These are phyloP conservation scores for Acorus calamus DNA, from an alignment of 106 monocot species.

Conservation along the genomic window DNA sequence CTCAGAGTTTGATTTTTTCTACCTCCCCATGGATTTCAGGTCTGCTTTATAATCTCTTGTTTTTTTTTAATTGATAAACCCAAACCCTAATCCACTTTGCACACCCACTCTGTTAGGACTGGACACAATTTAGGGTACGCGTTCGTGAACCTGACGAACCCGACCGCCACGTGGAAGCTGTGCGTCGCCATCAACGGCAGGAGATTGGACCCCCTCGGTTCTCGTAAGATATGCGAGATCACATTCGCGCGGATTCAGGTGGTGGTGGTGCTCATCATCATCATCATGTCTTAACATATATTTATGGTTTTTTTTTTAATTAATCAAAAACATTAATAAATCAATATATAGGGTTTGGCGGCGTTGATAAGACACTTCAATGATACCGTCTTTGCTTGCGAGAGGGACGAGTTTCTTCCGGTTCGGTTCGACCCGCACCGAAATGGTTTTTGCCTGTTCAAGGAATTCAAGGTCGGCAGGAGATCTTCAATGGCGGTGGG, in stretches of 20 bases:
- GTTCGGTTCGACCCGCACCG: slow-evolving; percentile 1
- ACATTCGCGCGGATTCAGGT: slow-evolving; percentile 14
- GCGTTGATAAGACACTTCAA: neutral
- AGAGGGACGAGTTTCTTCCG: slow-evolving; percentile 5
- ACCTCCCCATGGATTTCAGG: slow-evolving; percentile 12
- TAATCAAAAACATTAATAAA: neutral
- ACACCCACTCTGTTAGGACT: neutral
- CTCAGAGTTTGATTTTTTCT: slow-evolving; percentile 9
- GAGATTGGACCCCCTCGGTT: slow-evolving; percentile 2
- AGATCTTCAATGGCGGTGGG: neutral
- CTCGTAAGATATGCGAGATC: slow-evolving; percentile 9
- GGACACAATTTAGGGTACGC: slow-evolving; percentile 7
- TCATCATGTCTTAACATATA: neutral
- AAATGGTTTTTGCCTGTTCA: neutral
- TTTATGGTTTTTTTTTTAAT: neutral
- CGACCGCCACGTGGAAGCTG: slow-evolving; percentile 1
- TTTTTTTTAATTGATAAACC: neutral
- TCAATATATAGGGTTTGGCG: neutral
- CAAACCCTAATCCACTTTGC: no score
- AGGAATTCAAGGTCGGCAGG: slow-evolving; percentile 3
- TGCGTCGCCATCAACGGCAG: slow-evolving; percentile 1
- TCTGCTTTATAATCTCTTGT: neutral
- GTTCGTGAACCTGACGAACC: slow-evolving; percentile 10
- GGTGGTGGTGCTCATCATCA: neutral
- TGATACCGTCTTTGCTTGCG: slow-evolving; percentile 1